Evolutionary conservation across 1,284 basidiomycete species (phyloP).

Genomic region (Pseudozyma hubeiensis): DNA sequence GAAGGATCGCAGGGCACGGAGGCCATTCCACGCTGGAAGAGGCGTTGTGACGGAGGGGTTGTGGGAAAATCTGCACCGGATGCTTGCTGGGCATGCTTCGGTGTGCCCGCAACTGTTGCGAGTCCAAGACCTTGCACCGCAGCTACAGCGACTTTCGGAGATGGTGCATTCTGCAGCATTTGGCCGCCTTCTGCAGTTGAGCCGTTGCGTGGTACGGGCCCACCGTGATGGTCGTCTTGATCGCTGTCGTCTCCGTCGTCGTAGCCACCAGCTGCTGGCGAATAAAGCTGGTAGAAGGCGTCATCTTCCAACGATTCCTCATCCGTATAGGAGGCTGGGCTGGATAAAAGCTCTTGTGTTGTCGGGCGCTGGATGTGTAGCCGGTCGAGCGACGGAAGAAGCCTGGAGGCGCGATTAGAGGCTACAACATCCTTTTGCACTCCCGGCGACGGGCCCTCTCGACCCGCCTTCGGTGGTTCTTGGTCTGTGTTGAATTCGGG

Average conservation of each 20-base stretch:
- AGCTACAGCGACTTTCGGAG: neutral
- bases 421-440: neutral
- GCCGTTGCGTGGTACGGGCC: neutral
- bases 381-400: slow-evolving; percentile 8
- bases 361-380: slow-evolving; percentile 16
- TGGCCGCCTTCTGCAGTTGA: neutral
- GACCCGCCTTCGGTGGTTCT: neutral
- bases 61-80: slow-evolving; percentile 7
- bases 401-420: slow-evolving; percentile 9
- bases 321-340: slow-evolving; percentile 28
- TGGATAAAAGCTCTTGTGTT: slow-evolving; percentile 27
- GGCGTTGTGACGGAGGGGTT: slow-evolving; percentile 34
- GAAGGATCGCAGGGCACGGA: slow-evolving; percentile 41
- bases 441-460: neutral
- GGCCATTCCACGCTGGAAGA: slow-evolving; percentile 25
- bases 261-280: slow-evolving; percentile 25
- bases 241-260: slow-evolving; percentile 37
- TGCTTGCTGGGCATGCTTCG: slow-evolving; percentile 1
- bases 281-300: slow-evolving; percentile 49
- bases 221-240: slow-evolving; percentile 4
- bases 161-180: neutral
- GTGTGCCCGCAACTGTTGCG: neutral
- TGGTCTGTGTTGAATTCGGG: neutral
- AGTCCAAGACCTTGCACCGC: slow-evolving; percentile 20
- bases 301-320: slow-evolving; percentile 45